Base-by-base conservation (phyloP, 2,329 filamentous ascomycete genomes). In the Salinomyces thailandicus region DNA sequence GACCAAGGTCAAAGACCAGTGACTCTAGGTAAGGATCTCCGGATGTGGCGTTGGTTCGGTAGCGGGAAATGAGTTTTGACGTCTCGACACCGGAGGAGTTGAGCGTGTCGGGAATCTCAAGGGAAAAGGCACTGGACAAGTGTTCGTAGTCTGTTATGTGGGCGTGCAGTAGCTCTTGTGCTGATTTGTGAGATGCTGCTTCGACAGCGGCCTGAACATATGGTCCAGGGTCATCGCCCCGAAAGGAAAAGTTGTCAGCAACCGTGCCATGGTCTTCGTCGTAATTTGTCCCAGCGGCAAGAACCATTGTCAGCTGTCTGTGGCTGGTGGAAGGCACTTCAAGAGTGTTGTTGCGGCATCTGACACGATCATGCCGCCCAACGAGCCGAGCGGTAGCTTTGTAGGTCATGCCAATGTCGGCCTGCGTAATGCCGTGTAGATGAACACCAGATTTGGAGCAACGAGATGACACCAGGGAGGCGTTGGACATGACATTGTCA, bases 1-100 rank as follows among this genome's bases (percentile, higher is more conserved):
- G 63, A 4, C 63, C 64, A 33, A 68, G 72, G 43, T 72, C 66
- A 42, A 75, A 74, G 3, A 73, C 60, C 1, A 75, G 55, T 2
- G 57, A 60, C 34, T 75, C 69, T 2, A 77, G 52, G 24, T 64
- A 74, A 0, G 72, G 69, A 36, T 75, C 66, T 18, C 42, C 38
- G 7, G 35, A 19, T 12, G 38, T 36, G 12, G 13, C 8, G 30
- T 45, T 49, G 11, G 48, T 45, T 13, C 45, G 45, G 33, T 62
- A 62, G 11, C 51, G 42, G 4, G 42, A 42, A 30, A 60, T 44
- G 4, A 62, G 37, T 5, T 51, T 45, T 4, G 52, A 45, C 2
- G 64, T 68, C 35, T 68, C 63, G 5, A 58, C 44, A 0, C 46
- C 47, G 2, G 57, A 50, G 0, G 70, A 72, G 8, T 50, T 47